Evolutionary conservation across 2,329 filamentous ascomycete species (phyloP), one percentile per base, ranked within the genome.

Genomic region (Penicillium sp.): DNA sequence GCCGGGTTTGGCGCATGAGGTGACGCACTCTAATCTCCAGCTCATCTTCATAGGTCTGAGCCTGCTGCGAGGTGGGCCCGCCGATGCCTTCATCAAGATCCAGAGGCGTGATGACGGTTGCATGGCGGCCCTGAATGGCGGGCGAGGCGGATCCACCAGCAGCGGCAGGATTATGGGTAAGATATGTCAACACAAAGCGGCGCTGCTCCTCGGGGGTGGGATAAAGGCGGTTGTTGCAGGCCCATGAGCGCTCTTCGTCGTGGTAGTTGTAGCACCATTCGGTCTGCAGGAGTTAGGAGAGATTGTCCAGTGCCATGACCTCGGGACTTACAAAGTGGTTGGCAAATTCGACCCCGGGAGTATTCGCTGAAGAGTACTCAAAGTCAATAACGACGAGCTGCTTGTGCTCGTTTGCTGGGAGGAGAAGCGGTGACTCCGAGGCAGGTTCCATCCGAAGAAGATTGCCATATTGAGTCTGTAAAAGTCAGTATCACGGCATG

Each of bases 261-360:
- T 96, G 90, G 69, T 98, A 98, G 70, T 98, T 91, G 76, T 97
- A 97, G 59, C 88, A 87, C 93, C 93, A 98, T 70, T 98, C 93
- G 1, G 88, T 82, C 77, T 80, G 43, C 18, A 14, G 6, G 16
- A 5, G 47, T 61, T 49, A 61, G 58, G 26, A 29, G 27, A 22
- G 6, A 16, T 34, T 6, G 31, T 16, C 14, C 6, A n/a, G 10
- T 22, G 6, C 7, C 13, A 37, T 10, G 22, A 3, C 13, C 11
- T 37, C 18, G 29, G 14, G 27, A 66, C 76, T 71, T 70, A 80
- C 87, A 69, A 98, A 98, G 69, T 98, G 93, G 67, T 98, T 98
- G 47, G 89, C 93, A 65, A 98, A 97, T 68, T 98, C 93, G 13
- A 89, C 76, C 1, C 89, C 93, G 0, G 82, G 83, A 0, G 84